Percentiles rank a stretch among this genome's conserved stretches.
These are phyloP conservation scores for Lactarius hatsudake DNA, from an alignment of 768 basidiomycete genomes.

Conservation along the genomic window DNA sequence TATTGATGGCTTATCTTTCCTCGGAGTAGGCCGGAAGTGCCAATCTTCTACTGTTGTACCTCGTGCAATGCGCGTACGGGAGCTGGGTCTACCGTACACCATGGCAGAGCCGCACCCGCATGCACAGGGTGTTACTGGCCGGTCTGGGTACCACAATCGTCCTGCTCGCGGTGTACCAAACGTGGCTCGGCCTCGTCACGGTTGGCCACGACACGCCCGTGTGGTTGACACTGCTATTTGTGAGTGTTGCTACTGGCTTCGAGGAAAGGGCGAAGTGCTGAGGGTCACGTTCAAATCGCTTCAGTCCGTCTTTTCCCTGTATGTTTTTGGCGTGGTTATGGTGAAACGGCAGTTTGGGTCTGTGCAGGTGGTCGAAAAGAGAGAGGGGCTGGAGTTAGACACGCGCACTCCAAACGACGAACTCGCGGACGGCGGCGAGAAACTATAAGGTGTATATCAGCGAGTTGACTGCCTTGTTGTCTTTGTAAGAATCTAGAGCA, in stretches of 20 bases:
- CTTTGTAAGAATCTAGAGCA: background rate
- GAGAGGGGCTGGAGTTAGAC: conserved; percentile 6
- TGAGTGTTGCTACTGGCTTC: background rate
- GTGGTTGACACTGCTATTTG: conserved; percentile 9
- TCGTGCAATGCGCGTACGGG: conserved; percentile 9
- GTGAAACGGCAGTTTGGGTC: conserved; percentile 9
- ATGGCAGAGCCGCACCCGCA: background rate
- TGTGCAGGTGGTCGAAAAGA: background rate
- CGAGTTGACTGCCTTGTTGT: background rate
- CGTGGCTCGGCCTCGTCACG: conserved; percentile 17
- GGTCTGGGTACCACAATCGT: conserved; percentile 6
- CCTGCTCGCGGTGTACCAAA: conserved; percentile 9
- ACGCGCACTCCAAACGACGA: conserved; percentile 3
- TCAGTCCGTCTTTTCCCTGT: conserved; percentile 5
- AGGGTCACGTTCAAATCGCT: background rate
- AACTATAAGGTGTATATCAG: background rate
- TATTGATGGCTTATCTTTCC: background rate
- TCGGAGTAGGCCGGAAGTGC: conserved; percentile 6
- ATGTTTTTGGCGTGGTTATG: conserved; percentile 6
- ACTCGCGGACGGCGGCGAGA: background rate
- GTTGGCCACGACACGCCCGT: background rate
- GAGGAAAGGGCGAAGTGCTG: background rate
- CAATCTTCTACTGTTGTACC: conserved; percentile 8
- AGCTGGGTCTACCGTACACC: conserved; percentile 4
- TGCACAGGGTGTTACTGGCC: conserved; percentile 3